Evolutionary conservation across 2,329 filamentous ascomycete species (phyloP), one percentile per base, ranked within the genome.

Genomic region (Orbilia javanica): DNA sequence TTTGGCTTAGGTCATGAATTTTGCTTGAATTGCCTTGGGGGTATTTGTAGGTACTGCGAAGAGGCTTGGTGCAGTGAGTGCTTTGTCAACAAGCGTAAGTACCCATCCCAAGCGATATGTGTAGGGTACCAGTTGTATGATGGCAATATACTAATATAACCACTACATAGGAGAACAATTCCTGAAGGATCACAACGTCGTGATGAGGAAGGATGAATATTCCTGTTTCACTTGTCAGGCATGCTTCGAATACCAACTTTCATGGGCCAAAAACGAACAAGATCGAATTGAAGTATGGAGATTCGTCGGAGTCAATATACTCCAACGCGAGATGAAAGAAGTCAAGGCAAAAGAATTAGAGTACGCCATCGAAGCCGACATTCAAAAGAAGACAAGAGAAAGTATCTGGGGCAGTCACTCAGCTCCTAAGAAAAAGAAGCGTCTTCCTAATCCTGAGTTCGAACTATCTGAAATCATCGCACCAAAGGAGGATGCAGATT

Each of bases 161-260:
- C 1, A 36, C 7, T 11, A n/a, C 4, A 25, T 27, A 77, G 73
- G 20, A 6, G 42, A 34, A 6, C 42, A 68, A 34, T 67, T 78
- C 31, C 2, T 36, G 6, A 29, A 36, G 22, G 74, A 78, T 13
- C 52, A 78, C 15, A 42, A 44, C 13, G 53, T 63, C 2, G 7
- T 4, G 3, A 68, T 72, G 53, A 31, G 7, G 7, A 63, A 62
- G n/a, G 67, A 78, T 29, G 34, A 67, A 39, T 63, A 25, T 6
- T 46, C 55, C 3, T 55, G 42, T 27, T 39, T 22, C 20, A 72
- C 74, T 8, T 78, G 74, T 22, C 62, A 78, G 29, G 22, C 20
- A 8, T 78, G 74, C 46, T 78, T 78, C 25, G 74, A 78, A 29
- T n/a, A 22, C 10, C 74, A 78, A 50, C 67, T 78, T 4, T n/a